phyloP scores from a whole-genome alignment of 2,329 filamentous ascomycete species.

The Paramyrothecium sp. region DNA sequence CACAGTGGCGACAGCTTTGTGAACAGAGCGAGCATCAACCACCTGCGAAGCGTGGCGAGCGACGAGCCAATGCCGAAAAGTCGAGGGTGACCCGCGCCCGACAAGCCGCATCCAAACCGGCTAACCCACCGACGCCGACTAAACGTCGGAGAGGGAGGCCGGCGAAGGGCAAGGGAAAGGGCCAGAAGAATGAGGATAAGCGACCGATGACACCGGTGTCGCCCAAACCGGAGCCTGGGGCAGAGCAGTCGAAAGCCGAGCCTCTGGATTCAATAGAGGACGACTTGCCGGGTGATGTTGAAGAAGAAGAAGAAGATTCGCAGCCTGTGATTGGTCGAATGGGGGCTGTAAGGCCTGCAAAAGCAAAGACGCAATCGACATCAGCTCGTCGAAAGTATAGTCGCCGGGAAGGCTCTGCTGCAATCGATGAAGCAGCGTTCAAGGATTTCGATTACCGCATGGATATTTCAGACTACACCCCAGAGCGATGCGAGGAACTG shows the following conservation, averaged over 20 bases:
- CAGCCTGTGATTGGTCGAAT: constrained; percentile 40
- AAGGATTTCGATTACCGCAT: constrained; percentile 88
- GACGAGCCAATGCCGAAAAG: constrained; percentile 61
- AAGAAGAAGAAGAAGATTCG: constrained; percentile 39
- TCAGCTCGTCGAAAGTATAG: constrained; percentile 87
- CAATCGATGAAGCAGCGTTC: constrained; percentile 87
- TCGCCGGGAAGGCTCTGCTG: constrained; percentile 71
- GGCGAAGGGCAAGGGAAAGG: constrained; percentile 32
- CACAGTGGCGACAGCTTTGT: constrained; percentile 91
- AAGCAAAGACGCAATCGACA: constrained; percentile 68
- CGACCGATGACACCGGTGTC: constrained; percentile 60
- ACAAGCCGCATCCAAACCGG: constrained; percentile 28
- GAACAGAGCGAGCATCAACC: constrained; percentile 96
- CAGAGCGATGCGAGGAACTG: constrained; percentile 89
- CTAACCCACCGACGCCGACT: constrained; percentile 31
- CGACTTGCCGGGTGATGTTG: constrained; percentile 43
- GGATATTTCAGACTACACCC: constrained; percentile 82
- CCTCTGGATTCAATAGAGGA: constrained; percentile 49
- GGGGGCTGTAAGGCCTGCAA: constrained; percentile 48
- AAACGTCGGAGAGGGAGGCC: constrained; percentile 40
- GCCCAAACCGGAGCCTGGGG: constrained; percentile 36
- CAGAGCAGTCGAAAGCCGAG: constrained; percentile 24
- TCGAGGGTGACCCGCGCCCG: constrained; percentile 43
- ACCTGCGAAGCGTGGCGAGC: constrained; percentile 83
- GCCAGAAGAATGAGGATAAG: constrained; percentile 42